Base-by-base conservation (phyloP, 495 filamentous ascomycete genomes). In the Viridothelium virens region DNA sequence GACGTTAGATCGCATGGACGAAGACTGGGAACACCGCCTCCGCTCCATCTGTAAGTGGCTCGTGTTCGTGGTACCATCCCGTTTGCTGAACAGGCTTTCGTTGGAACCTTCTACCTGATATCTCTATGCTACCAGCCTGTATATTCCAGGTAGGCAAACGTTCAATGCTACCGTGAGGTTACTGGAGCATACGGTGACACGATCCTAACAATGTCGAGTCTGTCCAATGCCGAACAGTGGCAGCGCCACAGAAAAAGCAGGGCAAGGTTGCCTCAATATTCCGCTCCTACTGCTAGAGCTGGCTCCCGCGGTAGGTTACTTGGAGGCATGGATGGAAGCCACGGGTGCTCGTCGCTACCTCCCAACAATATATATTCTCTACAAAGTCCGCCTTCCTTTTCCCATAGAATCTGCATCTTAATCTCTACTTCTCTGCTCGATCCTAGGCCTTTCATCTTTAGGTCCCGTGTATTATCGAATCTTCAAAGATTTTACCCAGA, bases 161-260 rank as follows among this genome's bases (percentile, higher is more conserved):
- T 31, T 25, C 25, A 59, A 59, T 59, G 53, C 31, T 36, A 59
- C 53, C 31, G 53, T 59, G 53, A 59, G 53, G 53, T 59, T 59
- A 59, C 53, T 59, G 53, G 18, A 10, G 11, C 53, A 59, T 59
- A 36, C 18, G 6, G 53, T 59, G 31, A 59, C 31, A 14, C 14
- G 41, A 7, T 44, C 41, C 41, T 7, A 14, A 7, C 41, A 44
- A 14, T 44, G 14, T 59, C 53, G 53, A 7, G 18, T 59, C 53
- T 34, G 53, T 31, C 18, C 53, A 36, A 18, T 33, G 53, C 6
- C 36, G 53, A 34, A 59, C 36, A 2, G 53, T 34, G 3, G 31
- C 25, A 33, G 36, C 7, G 3, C 36, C 53, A 9, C 5, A 6
- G 5, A 31, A 59, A 36, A 59, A 6, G 53, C 36, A 9, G 53